These are phyloP conservation scores for Paecilomyces variotii DNA, from an alignment of 2,329 filamentous ascomycete species.

Conservation along the genomic window DNA sequence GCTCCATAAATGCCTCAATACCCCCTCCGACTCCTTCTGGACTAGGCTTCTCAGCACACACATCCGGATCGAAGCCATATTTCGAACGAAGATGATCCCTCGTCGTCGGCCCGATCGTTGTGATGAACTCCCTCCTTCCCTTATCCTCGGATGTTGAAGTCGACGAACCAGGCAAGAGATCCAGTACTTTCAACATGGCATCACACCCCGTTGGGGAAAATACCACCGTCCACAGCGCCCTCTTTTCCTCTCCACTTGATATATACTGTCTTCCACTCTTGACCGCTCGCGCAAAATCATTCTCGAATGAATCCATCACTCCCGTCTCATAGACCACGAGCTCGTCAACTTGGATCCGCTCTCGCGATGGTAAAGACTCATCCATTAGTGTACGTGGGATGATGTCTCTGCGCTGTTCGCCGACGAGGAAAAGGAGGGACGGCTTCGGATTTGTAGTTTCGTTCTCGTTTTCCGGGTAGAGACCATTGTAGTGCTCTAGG, in stretches of 20 bases:
- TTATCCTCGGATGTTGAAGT: slow-evolving; percentile 2
- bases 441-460: slow-evolving; percentile 26
- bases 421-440: slow-evolving; percentile 76
- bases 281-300: slow-evolving; percentile 53
- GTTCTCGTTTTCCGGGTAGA: slow-evolving; percentile 14
- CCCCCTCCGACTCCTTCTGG: slow-evolving; percentile 68
- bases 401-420: slow-evolving; percentile 80
- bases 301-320: slow-evolving; percentile 69
- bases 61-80: slow-evolving; percentile 39
- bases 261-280: slow-evolving; percentile 34
- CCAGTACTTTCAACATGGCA: slow-evolving; percentile 50
- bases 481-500: slow-evolving; percentile 60
- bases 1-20: slow-evolving; percentile 47
- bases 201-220: slow-evolving; percentile 57
- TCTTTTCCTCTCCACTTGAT: slow-evolving; percentile 22
- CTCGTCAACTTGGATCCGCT: slow-evolving; percentile 64
- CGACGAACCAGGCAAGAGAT: slow-evolving; percentile 24
- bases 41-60: slow-evolving; percentile 72
- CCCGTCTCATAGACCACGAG: slow-evolving; percentile 79
- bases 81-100: slow-evolving; percentile 55
- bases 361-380: slow-evolving; percentile 38
- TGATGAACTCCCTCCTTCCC: slow-evolving; percentile 46
- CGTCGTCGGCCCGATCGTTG: slow-evolving; percentile 91
- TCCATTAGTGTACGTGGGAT: slow-evolving; percentile 75
- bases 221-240: slow-evolving; percentile 33